Conservation (phyloP, 495 filamentous ascomycete genomes). For the Niebla homalea region DNA sequence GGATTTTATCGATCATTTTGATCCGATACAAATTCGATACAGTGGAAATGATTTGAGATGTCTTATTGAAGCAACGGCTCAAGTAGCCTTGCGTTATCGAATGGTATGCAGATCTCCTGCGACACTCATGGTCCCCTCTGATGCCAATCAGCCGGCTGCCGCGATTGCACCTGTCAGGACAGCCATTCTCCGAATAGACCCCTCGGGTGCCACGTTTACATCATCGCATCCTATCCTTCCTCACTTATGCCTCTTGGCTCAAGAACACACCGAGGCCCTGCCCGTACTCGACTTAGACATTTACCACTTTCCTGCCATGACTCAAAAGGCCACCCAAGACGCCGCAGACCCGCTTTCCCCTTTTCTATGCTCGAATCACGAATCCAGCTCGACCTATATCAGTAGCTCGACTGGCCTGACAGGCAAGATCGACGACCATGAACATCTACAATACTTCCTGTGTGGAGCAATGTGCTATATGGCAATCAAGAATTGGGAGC, state of each 20-base stretch:
- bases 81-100: constrained; percentile 25
- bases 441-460: constrained; percentile 67
- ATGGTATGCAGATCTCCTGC: constrained; percentile 24
- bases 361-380: constrained; percentile 21
- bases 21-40: constrained; percentile 48
- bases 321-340: constrained; percentile 6
- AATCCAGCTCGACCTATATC: constrained; percentile 36
- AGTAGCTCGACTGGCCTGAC: constrained; percentile 45
- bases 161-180: constrained; percentile 47
- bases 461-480: constrained; percentile 70
- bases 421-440: constrained; percentile 36
- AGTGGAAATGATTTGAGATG: constrained; percentile 37
- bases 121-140: neutral
- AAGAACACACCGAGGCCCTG: constrained; percentile 40
- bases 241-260: constrained; percentile 43
- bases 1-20: constrained; percentile 38
- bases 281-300: constrained; percentile 57
- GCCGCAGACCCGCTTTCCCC: constrained; percentile 7
- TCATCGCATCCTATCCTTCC: constrained; percentile 48
- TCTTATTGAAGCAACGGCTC: constrained; percentile 35
- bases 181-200: constrained; percentile 61
- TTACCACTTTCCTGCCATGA: constrained; percentile 44
- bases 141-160: constrained; percentile 35
- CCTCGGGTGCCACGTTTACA: constrained; percentile 57
- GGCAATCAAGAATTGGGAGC: constrained; percentile 53